These are phyloP conservation scores for Rhodotorula sp. DNA, from an alignment of 1,284 basidiomycete genomes.

Conservation along the genomic window DNA sequence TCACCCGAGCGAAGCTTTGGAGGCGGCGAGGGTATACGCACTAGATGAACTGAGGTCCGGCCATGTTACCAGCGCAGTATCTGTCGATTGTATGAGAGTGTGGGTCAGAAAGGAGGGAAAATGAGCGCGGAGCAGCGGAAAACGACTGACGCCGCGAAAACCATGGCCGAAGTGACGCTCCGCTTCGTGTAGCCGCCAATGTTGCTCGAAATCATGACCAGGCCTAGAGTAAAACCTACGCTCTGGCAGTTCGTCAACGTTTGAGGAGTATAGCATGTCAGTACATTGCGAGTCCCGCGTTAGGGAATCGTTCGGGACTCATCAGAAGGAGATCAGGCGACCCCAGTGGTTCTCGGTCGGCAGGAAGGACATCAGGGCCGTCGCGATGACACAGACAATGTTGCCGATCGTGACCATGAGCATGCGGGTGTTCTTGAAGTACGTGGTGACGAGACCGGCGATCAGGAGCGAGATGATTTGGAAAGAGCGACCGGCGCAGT, in stretches of 20 bases:
- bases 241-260: conserved; percentile 45
- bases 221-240: conserved; percentile 49
- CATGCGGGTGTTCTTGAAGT: conserved; percentile 48
- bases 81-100: conserved; percentile 21
- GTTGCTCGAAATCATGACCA: conserved; percentile 50
- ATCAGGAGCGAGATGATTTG: conserved; percentile 44
- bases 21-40: neutral
- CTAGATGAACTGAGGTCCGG: conserved; percentile 42
- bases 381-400: conserved; percentile 45
- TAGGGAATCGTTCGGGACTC: neutral
- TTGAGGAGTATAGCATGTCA: too few relatives aligned
- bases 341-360: conserved; percentile 45
- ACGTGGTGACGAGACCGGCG: conserved; percentile 48
- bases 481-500: conserved; percentile 47
- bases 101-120: conserved; percentile 35
- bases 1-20: neutral
- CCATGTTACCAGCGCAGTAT: conserved; percentile 43
- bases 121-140: conserved; percentile 8
- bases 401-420: conserved; percentile 47
- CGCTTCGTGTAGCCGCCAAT: conserved; percentile 46
- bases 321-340: conserved; percentile 48
- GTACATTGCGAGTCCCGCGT: too few relatives aligned
- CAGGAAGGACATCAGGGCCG: conserved; percentile 48
- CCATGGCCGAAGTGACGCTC: conserved; percentile 46
- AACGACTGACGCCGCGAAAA: conserved; percentile 42